Evolutionary conservation across 495 filamentous ascomycete genomes (phyloP).

Genomic region (Podospora anserina): DNA sequence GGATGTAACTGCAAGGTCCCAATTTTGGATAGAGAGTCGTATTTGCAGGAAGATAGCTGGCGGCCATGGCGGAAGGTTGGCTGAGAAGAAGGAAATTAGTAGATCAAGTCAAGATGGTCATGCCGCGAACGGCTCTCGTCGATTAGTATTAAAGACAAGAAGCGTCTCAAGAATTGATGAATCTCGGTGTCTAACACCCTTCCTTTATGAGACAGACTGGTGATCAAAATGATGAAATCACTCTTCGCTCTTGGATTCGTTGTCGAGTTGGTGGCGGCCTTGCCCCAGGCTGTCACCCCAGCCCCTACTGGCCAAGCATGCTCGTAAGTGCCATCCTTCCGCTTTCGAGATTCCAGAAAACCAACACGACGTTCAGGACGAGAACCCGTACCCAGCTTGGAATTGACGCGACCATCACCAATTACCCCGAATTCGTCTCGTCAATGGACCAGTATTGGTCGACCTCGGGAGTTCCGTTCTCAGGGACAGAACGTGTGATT

Average conservation of each 20-base stretch:
- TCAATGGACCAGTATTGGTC: slow-evolving; percentile 11
- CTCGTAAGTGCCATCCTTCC: neutral
- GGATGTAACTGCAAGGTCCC: neutral
- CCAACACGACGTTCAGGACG: neutral
- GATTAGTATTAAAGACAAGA: neutral
- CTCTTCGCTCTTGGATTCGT: neutral
- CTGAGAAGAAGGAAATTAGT: neutral
- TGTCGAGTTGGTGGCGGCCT: neutral
- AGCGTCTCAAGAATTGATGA: neutral
- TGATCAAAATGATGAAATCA: neutral
- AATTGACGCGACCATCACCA: slow-evolving; percentile 5
- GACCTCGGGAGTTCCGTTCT: slow-evolving; percentile 6
- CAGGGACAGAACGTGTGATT: neutral
- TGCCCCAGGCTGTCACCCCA: neutral
- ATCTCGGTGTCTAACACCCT: neutral
- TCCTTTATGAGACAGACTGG: neutral
- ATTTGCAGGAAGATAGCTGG: neutral
- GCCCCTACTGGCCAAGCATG: neutral
- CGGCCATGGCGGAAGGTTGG: neutral
- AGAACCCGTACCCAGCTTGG: slow-evolving; percentile 5
- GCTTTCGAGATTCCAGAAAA: neutral
- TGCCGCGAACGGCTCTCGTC: neutral
- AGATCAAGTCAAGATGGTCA: neutral
- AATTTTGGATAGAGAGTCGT: neutral
- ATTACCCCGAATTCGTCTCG: neutral